These are phyloP conservation scores for Acacia concinna DNA, from an alignment of 331 rosid genomes.

Conservation along the genomic window DNA sequence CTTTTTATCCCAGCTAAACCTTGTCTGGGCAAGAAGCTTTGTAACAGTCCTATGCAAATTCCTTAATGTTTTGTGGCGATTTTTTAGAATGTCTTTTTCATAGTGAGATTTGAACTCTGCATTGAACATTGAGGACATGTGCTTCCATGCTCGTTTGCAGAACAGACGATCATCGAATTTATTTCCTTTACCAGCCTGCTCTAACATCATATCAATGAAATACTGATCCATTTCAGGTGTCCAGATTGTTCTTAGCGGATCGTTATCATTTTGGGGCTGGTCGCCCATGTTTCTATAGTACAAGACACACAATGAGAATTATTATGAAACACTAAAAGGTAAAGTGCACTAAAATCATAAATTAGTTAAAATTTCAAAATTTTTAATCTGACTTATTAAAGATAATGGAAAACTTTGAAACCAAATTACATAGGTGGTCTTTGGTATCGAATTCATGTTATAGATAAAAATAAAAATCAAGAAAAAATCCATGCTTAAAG, in stretches of 20 bases:
- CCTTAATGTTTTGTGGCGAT: constrained; percentile 72
- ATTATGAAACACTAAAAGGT: constrained; percentile 1
- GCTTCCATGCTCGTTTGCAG: constrained; percentile 73
- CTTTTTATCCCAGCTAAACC: constrained; percentile 74
- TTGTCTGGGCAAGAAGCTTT: constrained; percentile 54
- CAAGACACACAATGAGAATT: neutral
- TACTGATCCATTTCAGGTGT: constrained; percentile 76
- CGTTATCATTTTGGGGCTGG: constrained; percentile 41
- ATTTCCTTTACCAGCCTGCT: constrained; percentile 55
- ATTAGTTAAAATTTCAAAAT: neutral
- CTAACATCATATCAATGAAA: constrained; percentile 72
- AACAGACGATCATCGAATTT: constrained; percentile 66
- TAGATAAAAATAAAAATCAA: neutral
- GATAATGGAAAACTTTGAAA: neutral
- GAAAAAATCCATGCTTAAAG: constrained; percentile 3
- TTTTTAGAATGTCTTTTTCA: constrained; percentile 78
- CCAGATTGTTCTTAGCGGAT: constrained; percentile 76
- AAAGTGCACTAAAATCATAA: neutral
- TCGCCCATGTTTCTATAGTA: constrained; percentile 50
- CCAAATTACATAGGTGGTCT: no score
- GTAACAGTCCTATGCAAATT: constrained; percentile 56
- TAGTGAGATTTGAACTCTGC: constrained; percentile 64
- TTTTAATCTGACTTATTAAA: neutral
- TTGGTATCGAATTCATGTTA: neutral
- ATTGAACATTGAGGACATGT: constrained; percentile 63